These are phyloP conservation scores for Aphanomyces astaci DNA, from an alignment of 352 stramenopile genomes.

Conservation along the genomic window DNA sequence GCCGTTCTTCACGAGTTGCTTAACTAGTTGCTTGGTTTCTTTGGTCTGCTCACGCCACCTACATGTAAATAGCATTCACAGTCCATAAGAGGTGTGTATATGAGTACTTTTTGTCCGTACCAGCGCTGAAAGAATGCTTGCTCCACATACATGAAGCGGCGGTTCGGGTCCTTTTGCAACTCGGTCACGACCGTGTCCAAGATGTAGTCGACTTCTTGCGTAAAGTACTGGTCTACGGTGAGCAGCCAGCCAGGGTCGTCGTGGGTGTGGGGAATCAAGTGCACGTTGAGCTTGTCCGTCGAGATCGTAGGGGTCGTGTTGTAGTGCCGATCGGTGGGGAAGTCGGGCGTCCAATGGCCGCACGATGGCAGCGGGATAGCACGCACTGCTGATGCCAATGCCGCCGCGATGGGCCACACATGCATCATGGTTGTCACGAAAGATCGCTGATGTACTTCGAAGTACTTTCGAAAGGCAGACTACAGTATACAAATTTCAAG, in stretches of 20 bases:
- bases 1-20: slow-evolving; percentile 83
- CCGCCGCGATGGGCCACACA: too few relatives aligned
- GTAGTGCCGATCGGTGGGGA: slow-evolving; percentile 54
- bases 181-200: slow-evolving; percentile 88
- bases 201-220: slow-evolving; percentile 91
- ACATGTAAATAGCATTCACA: background rate
- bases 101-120: slow-evolving; percentile 33
- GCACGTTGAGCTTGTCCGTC: slow-evolving; percentile 88
- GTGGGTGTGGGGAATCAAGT: slow-evolving; percentile 95
- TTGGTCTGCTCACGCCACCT: slow-evolving; percentile 84
- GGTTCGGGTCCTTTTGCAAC: slow-evolving; percentile 81
- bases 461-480: too few relatives aligned
- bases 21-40: slow-evolving; percentile 59
- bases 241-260: slow-evolving; percentile 95
- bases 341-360: slow-evolving; percentile 1
- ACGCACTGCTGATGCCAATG: too few relatives aligned
- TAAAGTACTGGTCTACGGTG: slow-evolving; percentile 97
- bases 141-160: slow-evolving; percentile 94
- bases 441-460: too few relatives aligned
- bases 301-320: slow-evolving; percentile 44
- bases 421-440: too few relatives aligned
- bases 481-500: too few relatives aligned
- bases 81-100: background rate
- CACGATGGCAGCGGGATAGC: too few relatives aligned
- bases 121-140: slow-evolving; percentile 95